Base-by-base conservation (phyloP, 2,329 filamentous ascomycete genomes). In the Penicillium nordicum region DNA sequence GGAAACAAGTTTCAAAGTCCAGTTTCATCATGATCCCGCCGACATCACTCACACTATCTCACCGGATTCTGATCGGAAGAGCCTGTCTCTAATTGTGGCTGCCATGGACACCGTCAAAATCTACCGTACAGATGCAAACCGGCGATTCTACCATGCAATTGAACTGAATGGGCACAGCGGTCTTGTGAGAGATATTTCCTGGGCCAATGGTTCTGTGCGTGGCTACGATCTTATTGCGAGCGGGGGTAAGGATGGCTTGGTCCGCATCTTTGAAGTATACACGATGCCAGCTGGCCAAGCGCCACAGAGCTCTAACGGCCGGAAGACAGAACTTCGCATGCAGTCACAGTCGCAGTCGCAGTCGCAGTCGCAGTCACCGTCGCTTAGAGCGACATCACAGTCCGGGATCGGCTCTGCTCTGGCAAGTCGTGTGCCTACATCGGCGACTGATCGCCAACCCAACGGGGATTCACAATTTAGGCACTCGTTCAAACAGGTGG, bases 221-320 rank as follows among this genome's bases (percentile, higher is more conserved):
- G 93, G 93, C 1, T 93, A 90, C 71, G 94, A 99, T 72, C 83
- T 93, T 55, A 83, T 97, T 65, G 94, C 93, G 3, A 95, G 92
- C 6, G 93, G 92, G 2, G 94, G 90, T 70, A 95, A 95, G 73
- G 94, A 99, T 70, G 93, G 94, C 3, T 87, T 86, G 65, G 86
- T 97, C 40, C 84, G 93, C 40, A 88, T 99, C n/a, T 96, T 95
- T 69, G 86, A 93, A 65, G 69, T 77, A 4, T 75, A 76, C 57
- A 77, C 75, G n/a, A 66, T 63, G 1, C 52, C 71, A 3, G 63
- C 65, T 23, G 64, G 62, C 16, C 70, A 67, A 42, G 65, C 59
- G 25, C 57, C 63, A 8, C 70, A 72, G 40, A 67, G 57, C 25
- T 32, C 62, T 18, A 67, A 66, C 43, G 67, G 65, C 46, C 67